Conservation (phyloP, 2,329 filamentous ascomycete genomes). For the Stemphylium vesicarium region DNA sequence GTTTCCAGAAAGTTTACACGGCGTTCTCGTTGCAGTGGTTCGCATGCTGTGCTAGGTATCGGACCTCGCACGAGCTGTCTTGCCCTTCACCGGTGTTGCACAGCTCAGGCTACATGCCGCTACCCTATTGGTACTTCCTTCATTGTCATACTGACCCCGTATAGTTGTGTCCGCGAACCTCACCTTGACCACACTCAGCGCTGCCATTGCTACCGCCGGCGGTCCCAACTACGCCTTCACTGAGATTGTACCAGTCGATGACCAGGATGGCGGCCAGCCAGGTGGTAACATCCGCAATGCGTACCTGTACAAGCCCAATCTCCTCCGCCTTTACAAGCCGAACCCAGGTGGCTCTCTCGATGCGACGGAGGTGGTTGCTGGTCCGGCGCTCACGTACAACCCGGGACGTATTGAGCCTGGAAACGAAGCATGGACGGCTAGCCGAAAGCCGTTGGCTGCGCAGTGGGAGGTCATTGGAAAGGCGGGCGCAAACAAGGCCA, state of each 20-base stretch:
- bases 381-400: slow-evolving; percentile 68
- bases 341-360: slow-evolving; percentile 63
- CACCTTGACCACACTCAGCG: slow-evolving; percentile 64
- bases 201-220: slow-evolving; percentile 59
- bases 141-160: slow-evolving; percentile 7
- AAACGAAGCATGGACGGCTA: slow-evolving; percentile 65
- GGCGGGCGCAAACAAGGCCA: slow-evolving; percentile 48
- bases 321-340: slow-evolving; percentile 65
- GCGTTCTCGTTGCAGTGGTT: background rate
- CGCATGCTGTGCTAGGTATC: background rate
- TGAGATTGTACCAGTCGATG: slow-evolving; percentile 65
- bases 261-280: slow-evolving; percentile 68
- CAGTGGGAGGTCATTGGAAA: slow-evolving; percentile 67
- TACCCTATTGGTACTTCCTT: background rate
- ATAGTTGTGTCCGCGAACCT: slow-evolving; percentile 60
- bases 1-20: slow-evolving; percentile 25
- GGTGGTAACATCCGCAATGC: slow-evolving; percentile 75
- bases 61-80: background rate
- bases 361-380: slow-evolving; percentile 64
- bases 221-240: slow-evolving; percentile 64
- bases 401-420: slow-evolving; percentile 70
- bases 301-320: slow-evolving; percentile 70
- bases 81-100: background rate
- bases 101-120: background rate
- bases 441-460: slow-evolving; percentile 71